Conservation (phyloP, 306 rosid species). For the Senna tora region DNA sequence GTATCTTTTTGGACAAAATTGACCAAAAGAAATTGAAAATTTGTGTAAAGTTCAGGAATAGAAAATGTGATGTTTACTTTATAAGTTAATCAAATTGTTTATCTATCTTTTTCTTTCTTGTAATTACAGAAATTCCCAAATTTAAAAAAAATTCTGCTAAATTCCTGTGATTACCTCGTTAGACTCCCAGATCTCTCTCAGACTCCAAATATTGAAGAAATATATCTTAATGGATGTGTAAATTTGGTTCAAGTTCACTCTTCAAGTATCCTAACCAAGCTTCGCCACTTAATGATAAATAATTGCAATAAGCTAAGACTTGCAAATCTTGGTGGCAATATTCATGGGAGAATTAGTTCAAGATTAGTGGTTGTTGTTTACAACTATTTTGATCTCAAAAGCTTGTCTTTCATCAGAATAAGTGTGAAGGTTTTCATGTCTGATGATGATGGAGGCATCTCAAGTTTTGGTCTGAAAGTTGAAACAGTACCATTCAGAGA, state of each 20-base stretch:
- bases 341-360: not conserved
- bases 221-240: not conserved
- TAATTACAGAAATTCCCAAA: not conserved
- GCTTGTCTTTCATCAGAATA: not conserved
- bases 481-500: not conserved
- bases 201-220: not conserved
- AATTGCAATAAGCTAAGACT: not conserved
- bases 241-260: not conserved
- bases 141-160: accelerated
- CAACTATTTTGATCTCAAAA: not conserved
- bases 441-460: not conserved
- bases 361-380: not conserved
- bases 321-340: not conserved
- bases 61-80: too few relatives aligned
- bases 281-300: accelerated
- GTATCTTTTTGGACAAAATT: too few relatives aligned
- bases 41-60: too few relatives aligned
- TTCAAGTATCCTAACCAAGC: not conserved
- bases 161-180: not conserved
- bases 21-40: too few relatives aligned
- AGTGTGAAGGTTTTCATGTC: not conserved
- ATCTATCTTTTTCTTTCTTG: not conserved
- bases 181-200: not conserved
- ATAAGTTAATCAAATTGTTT: not conserved
- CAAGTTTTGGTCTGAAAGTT: not conserved